These are phyloP conservation scores for Nitzschia putrida DNA, from an alignment of 108 stramenopile species.

Conservation along the genomic window DNA sequence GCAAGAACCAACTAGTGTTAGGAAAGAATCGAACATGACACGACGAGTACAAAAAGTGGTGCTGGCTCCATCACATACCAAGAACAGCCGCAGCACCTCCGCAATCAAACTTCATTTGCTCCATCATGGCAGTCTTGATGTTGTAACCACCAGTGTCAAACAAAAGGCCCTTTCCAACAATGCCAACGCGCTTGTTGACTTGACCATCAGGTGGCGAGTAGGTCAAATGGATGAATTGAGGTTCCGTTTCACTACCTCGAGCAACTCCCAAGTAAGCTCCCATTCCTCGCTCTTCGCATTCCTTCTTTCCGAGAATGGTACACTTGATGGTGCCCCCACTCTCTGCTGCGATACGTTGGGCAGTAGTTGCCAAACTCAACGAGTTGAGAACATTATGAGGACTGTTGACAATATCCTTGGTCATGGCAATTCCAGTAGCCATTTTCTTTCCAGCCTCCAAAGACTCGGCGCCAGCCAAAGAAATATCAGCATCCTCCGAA, in stretches of 20 bases:
- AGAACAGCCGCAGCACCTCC: conserved; percentile 87
- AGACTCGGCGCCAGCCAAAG: conserved; percentile 38
- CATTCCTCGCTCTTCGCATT: conserved; percentile 92
- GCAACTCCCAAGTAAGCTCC: conserved; percentile 93
- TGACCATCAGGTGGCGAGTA: conserved; percentile 73
- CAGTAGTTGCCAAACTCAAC: conserved; percentile 79
- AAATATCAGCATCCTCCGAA: conserved; percentile 33
- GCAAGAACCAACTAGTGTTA: conserved; percentile 23
- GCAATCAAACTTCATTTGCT: conserved; percentile 99
- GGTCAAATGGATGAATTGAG: conserved; percentile 95
- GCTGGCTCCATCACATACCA: no score
- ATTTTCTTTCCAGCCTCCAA: conserved; percentile 56
- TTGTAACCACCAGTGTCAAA: conserved; percentile 99
- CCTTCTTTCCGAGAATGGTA: conserved; percentile 78
- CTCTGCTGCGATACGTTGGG: conserved; percentile 74
- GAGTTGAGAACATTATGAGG: conserved; percentile 96
- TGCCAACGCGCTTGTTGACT: conserved; percentile 83
- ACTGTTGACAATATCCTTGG: conserved; percentile 94
- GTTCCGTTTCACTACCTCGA: conserved; percentile 88
- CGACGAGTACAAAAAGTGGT: no score
- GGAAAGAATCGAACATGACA: no score
- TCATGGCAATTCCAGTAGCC: conserved; percentile 64
- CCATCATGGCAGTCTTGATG: conserved; percentile 98
- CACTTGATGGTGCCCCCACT: conserved; percentile 73
- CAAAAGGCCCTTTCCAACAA: conserved; percentile 95